A percentile compares a stretch with the other conserved stretches of the same genome.
These are phyloP conservation scores for Colletotrichum godetiae DNA, from an alignment of 2,329 filamentous ascomycete genomes.

Conservation along the genomic window DNA sequence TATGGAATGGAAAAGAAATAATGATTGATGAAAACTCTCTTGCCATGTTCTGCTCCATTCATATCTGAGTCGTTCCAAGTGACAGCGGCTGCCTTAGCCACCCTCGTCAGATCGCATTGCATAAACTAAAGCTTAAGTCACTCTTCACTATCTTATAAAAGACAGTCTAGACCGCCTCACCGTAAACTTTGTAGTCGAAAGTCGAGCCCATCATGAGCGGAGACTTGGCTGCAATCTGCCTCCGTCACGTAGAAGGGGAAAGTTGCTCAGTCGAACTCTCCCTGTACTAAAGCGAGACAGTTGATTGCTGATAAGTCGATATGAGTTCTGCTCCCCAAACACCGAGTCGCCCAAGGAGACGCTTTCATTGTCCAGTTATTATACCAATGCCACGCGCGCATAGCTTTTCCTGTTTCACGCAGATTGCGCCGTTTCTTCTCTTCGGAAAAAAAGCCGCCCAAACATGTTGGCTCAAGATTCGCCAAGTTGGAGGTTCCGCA, in stretches of 20 bases:
- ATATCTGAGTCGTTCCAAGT: not conserved
- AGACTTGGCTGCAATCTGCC: not conserved
- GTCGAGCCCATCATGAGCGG: not conserved
- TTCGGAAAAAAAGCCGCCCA: not conserved
- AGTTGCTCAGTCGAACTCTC: not conserved
- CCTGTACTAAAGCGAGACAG: not conserved
- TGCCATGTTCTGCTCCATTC: not conserved
- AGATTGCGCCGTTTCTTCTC: not conserved
- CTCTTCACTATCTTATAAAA: not conserved
- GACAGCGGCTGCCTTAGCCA: not conserved
- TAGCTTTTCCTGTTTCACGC: not conserved
- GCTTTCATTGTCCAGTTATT: not conserved
- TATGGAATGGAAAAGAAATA: not conserved
- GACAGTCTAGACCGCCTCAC: not conserved
- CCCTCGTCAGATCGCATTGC: no score
- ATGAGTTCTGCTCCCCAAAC: not conserved
- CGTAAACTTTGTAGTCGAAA: not conserved
- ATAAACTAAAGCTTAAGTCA: no score
- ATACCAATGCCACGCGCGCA: no score
- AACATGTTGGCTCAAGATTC: conserved; percentile 5
- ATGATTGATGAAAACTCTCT: not conserved
- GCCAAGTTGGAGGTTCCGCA: conserved; percentile 25
- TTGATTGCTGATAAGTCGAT: not conserved
- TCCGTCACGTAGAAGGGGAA: not conserved
- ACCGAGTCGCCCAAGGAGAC: not conserved